phyloP scores from a whole-genome alignment of 352 stramenopile genomes.

The Globisporangium perplexum region DNA sequence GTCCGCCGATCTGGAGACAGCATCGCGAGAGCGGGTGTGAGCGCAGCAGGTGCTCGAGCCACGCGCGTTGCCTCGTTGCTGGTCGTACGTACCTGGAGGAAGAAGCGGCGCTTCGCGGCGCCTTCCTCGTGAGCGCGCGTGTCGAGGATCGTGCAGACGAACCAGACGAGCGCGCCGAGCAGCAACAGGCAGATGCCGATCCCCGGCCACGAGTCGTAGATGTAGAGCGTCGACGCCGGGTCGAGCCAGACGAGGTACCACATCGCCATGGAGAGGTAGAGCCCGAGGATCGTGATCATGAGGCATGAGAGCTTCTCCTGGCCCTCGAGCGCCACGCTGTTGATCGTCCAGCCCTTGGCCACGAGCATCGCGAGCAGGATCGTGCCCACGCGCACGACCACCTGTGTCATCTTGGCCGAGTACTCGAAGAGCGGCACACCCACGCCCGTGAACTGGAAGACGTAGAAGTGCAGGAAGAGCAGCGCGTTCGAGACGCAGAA shows the following conservation, averaged over 20 bases:
- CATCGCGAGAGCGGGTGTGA: not conserved
- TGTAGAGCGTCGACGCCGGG: slow-evolving; percentile 72
- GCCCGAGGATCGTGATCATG: slow-evolving; percentile 48
- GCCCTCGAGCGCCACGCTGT: slow-evolving; percentile 45
- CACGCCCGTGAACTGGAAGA: slow-evolving; percentile 56
- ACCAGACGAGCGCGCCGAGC: slow-evolving; percentile 55
- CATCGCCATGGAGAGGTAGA: slow-evolving; percentile 77
- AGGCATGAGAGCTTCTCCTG: slow-evolving; percentile 66
- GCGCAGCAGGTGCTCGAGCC: too few species aligned
- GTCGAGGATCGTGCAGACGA: slow-evolving; percentile 56
- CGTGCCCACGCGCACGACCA: slow-evolving; percentile 66
- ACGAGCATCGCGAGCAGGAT: slow-evolving; percentile 70
- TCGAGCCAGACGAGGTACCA: slow-evolving; percentile 79
- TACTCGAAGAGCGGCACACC: slow-evolving; percentile 68
- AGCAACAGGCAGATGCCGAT: slow-evolving; percentile 62
- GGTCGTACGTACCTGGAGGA: slow-evolving; percentile 49
- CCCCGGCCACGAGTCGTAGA: slow-evolving; percentile 75
- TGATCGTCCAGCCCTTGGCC: slow-evolving; percentile 81
- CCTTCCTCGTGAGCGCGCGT: slow-evolving; percentile 59
- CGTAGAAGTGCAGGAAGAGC: slow-evolving; percentile 54
- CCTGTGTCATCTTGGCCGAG: slow-evolving; percentile 56
- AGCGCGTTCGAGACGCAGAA: slow-evolving; percentile 56
- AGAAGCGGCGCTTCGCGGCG: slow-evolving; percentile 53
- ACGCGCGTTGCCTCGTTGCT: too few species aligned
- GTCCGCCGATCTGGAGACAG: slow-evolving; percentile 37